These are phyloP conservation scores for Spinacia oleracea DNA, from an alignment of 179 eudicot species.

Conservation along the genomic window DNA sequence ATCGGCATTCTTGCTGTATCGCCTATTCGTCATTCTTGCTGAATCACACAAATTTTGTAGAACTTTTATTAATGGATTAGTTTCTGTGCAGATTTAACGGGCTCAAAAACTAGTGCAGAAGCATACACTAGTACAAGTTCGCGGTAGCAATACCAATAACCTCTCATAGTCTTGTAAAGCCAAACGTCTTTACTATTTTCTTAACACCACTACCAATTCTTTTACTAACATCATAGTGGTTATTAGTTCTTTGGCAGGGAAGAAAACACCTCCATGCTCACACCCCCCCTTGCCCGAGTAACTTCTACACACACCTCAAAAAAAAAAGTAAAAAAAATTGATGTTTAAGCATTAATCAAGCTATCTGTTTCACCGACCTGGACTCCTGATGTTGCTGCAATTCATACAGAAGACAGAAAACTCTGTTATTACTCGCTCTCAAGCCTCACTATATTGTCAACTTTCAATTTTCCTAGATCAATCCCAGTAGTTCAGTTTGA, in stretches of 20 bases:
- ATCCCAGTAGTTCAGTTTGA: no score
- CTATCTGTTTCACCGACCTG: no score
- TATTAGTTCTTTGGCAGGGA: neutral
- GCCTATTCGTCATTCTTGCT: slow-evolving; percentile 56
- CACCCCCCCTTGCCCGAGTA: no score
- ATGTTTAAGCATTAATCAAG: no score
- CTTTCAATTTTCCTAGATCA: no score
- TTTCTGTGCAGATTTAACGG: slow-evolving; percentile 43
- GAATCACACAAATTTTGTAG: slow-evolving; percentile 51
- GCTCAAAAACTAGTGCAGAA: slow-evolving; percentile 24
- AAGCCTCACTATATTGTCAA: no score
- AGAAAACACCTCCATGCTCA: no score
- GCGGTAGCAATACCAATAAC: neutral
- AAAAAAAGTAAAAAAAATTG: no score
- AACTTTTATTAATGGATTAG: slow-evolving; percentile 53
- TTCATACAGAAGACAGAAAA: no score
- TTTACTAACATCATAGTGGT: neutral
- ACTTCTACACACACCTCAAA: no score
- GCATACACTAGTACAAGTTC: neutral
- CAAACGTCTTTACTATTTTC: neutral
- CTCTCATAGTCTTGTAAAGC: neutral
- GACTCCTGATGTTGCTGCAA: no score
- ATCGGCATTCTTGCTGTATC: slow-evolving; percentile 49
- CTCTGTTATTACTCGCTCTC: no score
- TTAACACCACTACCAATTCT: neutral